Evolutionary conservation across 2,329 filamentous ascomycete genomes (phyloP).

Genomic region (Pseudocercospora vitis): DNA sequence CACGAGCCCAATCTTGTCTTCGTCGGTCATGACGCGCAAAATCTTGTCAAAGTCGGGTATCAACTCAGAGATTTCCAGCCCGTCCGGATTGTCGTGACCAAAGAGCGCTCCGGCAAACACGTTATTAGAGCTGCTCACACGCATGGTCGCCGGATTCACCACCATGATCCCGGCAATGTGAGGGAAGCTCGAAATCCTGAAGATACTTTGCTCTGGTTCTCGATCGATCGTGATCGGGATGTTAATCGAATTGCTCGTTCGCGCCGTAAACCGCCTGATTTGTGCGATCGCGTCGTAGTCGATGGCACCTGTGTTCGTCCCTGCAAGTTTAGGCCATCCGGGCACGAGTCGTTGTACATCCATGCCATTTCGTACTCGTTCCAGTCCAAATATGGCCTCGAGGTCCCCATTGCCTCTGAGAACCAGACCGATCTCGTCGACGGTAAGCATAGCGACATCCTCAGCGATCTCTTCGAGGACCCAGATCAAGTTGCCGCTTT

Average conservation of each 20-base stretch:
- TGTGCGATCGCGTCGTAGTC: slow-evolving; percentile 74
- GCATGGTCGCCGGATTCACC: slow-evolving; percentile 72
- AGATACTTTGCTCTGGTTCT: slow-evolving; percentile 65
- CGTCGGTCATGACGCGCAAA: slow-evolving; percentile 75
- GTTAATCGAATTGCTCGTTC: slow-evolving; percentile 72
- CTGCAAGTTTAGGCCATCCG: slow-evolving; percentile 73
- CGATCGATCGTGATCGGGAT: slow-evolving; percentile 82
- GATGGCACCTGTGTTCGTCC: slow-evolving; percentile 68
- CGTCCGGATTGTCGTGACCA: slow-evolving; percentile 80
- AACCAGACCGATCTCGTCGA: slow-evolving; percentile 77
- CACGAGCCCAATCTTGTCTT: slow-evolving; percentile 77
- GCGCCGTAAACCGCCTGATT: slow-evolving; percentile 79
- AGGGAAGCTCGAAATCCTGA: slow-evolving; percentile 89
- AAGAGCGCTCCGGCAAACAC: slow-evolving; percentile 93
- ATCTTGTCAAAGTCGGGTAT: slow-evolving; percentile 87
- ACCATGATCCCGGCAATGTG: slow-evolving; percentile 98
- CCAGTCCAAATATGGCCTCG: slow-evolving; percentile 81
- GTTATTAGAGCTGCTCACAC: slow-evolving; percentile 88
- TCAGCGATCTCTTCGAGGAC: slow-evolving; percentile 97
- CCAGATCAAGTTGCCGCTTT: slow-evolving; percentile 90
- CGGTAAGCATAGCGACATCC: slow-evolving; percentile 74
- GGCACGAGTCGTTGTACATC: slow-evolving; percentile 79
- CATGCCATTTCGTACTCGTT: slow-evolving; percentile 64
- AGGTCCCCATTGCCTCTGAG: slow-evolving; percentile 70
- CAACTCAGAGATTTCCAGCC: slow-evolving; percentile 73